phyloP scores from a whole-genome alignment of 352 stramenopile species.

The Bremia lactucae region DNA sequence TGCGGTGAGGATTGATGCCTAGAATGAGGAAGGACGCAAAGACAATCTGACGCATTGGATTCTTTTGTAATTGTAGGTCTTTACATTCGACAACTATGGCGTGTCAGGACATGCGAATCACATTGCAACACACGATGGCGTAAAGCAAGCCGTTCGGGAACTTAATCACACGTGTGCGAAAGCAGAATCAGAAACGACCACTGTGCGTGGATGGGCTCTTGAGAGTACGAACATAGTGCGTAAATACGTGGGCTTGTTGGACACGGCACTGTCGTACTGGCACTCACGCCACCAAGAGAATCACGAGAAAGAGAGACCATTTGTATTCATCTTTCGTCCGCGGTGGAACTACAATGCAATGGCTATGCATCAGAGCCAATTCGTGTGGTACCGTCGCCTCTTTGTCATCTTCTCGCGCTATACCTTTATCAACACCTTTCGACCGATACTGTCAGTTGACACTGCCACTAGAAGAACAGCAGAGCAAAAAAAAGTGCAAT shows the following conservation, averaged over 20 bases:
- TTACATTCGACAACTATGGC: constrained; percentile 91
- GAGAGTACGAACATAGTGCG: constrained; percentile 67
- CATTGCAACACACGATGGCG: constrained; percentile 56
- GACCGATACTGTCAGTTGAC: constrained; percentile 26
- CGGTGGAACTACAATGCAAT: constrained; percentile 87
- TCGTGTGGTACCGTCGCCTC: constrained; percentile 94
- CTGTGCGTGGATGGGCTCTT: constrained; percentile 45
- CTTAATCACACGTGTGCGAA: constrained; percentile 28
- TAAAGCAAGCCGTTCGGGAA: constrained; percentile 35
- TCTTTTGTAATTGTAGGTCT: constrained; percentile 37
- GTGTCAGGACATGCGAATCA: constrained; percentile 93
- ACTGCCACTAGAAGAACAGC: constrained; percentile 5
- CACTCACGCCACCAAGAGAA: constrained; percentile 6
- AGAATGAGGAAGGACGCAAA: not conserved
- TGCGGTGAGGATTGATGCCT: constrained; percentile 27
- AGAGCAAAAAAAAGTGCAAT: constrained; percentile 26
- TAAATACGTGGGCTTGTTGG: constrained; percentile 85
- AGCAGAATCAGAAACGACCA: constrained; percentile 4
- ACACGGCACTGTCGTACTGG: constrained; percentile 46
- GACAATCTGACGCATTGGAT: not conserved
- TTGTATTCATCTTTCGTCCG: constrained; percentile 49
- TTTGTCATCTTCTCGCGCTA: constrained; percentile 94
- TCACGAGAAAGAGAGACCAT: constrained; percentile 18
- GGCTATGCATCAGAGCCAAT: constrained; percentile 88
- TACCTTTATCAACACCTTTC: constrained; percentile 90